Conservation (phyloP, 805 yeast species). For the Lipomyces sp. region DNA sequence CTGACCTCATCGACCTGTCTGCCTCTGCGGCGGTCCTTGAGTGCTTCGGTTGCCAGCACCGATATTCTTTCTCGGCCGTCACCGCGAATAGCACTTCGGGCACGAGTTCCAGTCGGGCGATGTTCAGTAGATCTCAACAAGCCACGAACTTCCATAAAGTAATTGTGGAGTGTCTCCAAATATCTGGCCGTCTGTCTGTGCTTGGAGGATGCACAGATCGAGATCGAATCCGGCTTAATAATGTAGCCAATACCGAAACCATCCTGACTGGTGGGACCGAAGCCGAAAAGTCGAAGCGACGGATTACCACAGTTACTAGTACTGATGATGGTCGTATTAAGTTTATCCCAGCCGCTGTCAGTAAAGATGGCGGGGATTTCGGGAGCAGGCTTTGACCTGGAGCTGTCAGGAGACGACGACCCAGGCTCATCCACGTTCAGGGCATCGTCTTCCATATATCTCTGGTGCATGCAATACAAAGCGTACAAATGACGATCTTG, state of each 20-base stretch:
- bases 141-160: conserved; percentile 61
- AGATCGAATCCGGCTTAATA: conserved; percentile 76
- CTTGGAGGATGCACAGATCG: conserved; percentile 83
- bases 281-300: conserved; percentile 82
- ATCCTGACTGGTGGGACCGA: conserved; percentile 86
- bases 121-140: conserved; percentile 44
- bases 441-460: conserved; percentile 41
- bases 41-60: not conserved
- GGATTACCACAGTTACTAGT: conserved; percentile 94
- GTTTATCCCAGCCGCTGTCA: conserved; percentile 84
- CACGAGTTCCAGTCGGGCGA: conserved; percentile 34
- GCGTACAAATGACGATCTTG: conserved; percentile 92
- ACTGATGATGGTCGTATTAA: conserved; percentile 78
- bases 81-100: conserved; percentile 38
- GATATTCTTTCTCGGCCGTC: conserved; percentile 7
- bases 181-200: conserved; percentile 86
- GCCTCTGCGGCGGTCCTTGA: conserved; percentile 19
- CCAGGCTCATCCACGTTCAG: conserved; percentile 29
- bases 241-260: conserved; percentile 95
- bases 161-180: conserved; percentile 67
- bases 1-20: conserved; percentile 27
- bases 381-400: not conserved
- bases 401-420: not conserved
- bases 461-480: conserved; percentile 82
- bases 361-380: conserved; percentile 74